These are phyloP conservation scores for Geranomyces michiganensis DNA, from an alignment of 192 early-diverging fungal genomes.

Conservation along the genomic window DNA sequence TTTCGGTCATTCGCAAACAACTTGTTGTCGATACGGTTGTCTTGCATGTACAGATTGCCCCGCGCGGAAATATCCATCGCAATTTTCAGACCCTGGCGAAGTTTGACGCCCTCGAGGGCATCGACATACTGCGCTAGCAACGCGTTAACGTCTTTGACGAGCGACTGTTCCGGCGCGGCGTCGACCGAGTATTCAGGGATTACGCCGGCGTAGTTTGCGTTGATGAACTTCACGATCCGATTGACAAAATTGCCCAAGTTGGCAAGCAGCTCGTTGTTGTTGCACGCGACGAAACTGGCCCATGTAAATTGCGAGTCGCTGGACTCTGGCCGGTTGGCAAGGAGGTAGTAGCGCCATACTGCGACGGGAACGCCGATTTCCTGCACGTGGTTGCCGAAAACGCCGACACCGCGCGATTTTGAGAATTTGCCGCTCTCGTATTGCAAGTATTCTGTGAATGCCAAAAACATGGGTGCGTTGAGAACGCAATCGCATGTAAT, in stretches of 20 bases:
- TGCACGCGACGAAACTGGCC: constrained; percentile 88
- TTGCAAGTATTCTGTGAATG: constrained; percentile 83
- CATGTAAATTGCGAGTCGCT: constrained; percentile 91
- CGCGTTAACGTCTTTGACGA: constrained; percentile 83
- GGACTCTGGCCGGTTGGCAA: constrained; percentile 90
- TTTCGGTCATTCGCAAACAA: constrained; percentile 76
- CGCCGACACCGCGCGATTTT: constrained; percentile 93
- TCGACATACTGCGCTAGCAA: constrained; percentile 77
- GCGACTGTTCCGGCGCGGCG: constrained; percentile 62
- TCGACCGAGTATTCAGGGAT: constrained; percentile 66
- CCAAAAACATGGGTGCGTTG: neutral
- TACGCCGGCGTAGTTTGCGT: constrained; percentile 86
- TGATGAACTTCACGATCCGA: constrained; percentile 91
- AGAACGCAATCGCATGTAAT: no score
- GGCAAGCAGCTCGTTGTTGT: constrained; percentile 93
- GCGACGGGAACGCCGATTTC: constrained; percentile 87
- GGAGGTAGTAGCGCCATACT: constrained; percentile 97
- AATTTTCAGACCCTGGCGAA: constrained; percentile 76
- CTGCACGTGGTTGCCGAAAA: constrained; percentile 95
- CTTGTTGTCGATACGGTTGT: constrained; percentile 87
- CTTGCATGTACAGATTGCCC: constrained; percentile 95
- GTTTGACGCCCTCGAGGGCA: constrained; percentile 78
- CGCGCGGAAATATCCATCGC: constrained; percentile 95
- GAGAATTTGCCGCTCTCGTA: constrained; percentile 97
- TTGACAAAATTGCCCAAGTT: constrained; percentile 99